Evolutionary conservation across 1,284 basidiomycete species (phyloP), one percentile per base, ranked within the genome.

Genomic region (Ustilago nuda): DNA sequence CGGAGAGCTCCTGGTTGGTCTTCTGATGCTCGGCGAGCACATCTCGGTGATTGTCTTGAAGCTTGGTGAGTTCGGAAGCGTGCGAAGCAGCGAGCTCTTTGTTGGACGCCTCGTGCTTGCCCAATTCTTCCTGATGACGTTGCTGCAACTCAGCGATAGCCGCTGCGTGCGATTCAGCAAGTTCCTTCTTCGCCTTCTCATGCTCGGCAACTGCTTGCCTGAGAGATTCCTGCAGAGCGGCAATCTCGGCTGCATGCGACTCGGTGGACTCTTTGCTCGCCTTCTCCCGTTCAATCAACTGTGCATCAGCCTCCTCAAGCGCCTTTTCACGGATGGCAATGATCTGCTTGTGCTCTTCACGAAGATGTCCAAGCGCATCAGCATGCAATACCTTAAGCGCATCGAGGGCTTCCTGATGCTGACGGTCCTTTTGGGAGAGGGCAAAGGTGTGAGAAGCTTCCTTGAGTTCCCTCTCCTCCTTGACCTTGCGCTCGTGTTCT

Each of bases 351-450:
- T 72, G 66, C 41, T 76, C 73, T n/a, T 66, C 56, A 41, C 68
- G 65, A 41, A 71, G 51, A n/a, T 59, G 46, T 8, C 61, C 61
- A 41, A 72, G 45, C 15, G 59, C 39, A 6, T 51, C 63, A 8
- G 61, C 68, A 36, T 82, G 67, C 15, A 68, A 52, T 9, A 61
- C 52, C 33, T 79, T 39, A 32, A 77, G 45, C 8, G 61, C 66
- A 3, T 72, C 62, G 54, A 79, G 33, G 30, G 46, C 35, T 13
- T 70, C 77, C 36, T 62, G 48, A 57, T 76, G 71, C 50, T 78
- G 61, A n/a, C 70, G 61, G 19, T 81, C 74, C 56, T 72, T 76
- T 53, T 74, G 66, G 15, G 52, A 50, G 36, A 82, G 66, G 7
- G 66, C 66, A 51, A 74, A 72, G 23, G 60, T 32, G 56, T 78